These are phyloP conservation scores for Megacollybia marginata DNA, from an alignment of 768 basidiomycete species.

Conservation along the genomic window DNA sequence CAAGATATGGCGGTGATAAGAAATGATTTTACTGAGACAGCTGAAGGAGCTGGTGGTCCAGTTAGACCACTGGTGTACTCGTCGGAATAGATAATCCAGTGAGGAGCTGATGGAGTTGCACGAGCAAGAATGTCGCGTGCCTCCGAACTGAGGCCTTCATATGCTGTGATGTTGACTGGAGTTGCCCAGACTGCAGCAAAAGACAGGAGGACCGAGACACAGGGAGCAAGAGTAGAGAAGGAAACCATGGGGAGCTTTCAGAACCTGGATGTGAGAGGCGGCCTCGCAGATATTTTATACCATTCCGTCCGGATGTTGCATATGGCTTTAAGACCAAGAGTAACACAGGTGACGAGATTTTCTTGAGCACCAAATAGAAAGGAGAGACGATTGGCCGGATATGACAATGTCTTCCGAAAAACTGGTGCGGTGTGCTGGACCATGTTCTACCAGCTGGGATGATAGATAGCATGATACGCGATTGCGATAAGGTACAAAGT, in stretches of 20 bases:
- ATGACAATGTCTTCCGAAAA: too few species aligned
- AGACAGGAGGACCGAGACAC: background rate
- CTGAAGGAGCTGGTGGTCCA: constrained; percentile 40
- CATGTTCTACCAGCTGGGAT: too few species aligned
- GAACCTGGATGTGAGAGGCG: background rate
- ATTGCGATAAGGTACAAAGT: too few species aligned
- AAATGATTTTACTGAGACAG: constrained; percentile 28
- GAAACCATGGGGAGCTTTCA: background rate
- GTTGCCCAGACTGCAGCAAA: background rate
- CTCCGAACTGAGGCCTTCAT: constrained; percentile 3
- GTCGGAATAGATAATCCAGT: constrained; percentile 40
- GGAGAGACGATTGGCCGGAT: too few species aligned
- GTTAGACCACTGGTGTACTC: constrained; percentile 33
- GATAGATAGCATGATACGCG: too few species aligned
- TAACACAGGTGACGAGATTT: too few species aligned
- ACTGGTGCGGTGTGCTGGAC: too few species aligned
- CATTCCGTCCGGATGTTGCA: too few species aligned
- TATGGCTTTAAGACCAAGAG: too few species aligned
- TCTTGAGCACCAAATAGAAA: too few species aligned
- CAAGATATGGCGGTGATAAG: background rate
- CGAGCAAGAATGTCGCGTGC: constrained; percentile 11
- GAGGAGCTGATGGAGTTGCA: constrained; percentile 37
- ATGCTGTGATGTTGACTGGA: background rate
- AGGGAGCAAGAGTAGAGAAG: background rate
- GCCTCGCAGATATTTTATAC: too few species aligned